A percentile compares a stretch with the other conserved stretches of the same genome.
Evolutionary conservation across 371 early-diverging fungal genomes (phyloP).

Genomic region (Umbelopsis sp.): DNA sequence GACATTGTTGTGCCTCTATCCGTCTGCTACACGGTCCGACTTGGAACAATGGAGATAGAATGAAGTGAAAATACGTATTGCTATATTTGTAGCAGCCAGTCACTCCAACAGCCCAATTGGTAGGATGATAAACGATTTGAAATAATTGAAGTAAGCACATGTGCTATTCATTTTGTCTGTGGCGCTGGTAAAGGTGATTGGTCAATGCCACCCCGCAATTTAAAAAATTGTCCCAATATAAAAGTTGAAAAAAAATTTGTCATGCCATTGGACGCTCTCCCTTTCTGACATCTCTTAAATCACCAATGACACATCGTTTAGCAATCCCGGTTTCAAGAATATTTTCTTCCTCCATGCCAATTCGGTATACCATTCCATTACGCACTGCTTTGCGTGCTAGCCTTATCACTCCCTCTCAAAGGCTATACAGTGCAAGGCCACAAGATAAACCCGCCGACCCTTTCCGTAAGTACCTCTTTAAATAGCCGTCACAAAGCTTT

Average conservation of each 20-base stretch:
- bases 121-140: neutral
- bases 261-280: neutral
- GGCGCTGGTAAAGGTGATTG: constrained; percentile 9
- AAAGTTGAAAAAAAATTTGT: constrained; percentile 12
- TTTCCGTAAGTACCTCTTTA: neutral
- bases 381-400: neutral
- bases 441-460: constrained; percentile 9
- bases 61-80: too few relatives aligned
- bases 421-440: constrained; percentile 11
- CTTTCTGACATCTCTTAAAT: neutral
- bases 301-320: constrained; percentile 2
- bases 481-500: constrained; percentile 8
- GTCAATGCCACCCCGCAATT: constrained; percentile 8
- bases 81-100: too few relatives aligned
- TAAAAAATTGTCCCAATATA: neutral
- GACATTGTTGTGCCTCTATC: neutral
- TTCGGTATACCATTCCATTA: neutral
- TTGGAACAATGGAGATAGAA: too few relatives aligned
- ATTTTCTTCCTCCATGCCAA: neutral
- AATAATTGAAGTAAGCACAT: neutral
- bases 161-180: neutral
- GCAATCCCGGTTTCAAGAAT: constrained; percentile 1
- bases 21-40: neutral
- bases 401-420: constrained; percentile 1
- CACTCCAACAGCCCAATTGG: neutral